Base-by-base conservation (phyloP, 345 rosid species). In the Citrus reticulata region DNA sequence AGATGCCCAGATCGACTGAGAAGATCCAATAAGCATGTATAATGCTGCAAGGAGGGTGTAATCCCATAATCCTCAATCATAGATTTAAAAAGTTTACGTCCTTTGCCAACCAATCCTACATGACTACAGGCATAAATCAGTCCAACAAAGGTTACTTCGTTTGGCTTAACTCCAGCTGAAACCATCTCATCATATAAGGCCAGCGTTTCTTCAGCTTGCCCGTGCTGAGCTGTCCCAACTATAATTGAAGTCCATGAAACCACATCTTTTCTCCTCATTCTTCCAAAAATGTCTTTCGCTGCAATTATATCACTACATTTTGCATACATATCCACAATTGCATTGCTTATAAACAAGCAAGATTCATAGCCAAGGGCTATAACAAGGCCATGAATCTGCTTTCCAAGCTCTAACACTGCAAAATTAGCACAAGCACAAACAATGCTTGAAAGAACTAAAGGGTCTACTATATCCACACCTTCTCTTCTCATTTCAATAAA, bases 181-280 rank as follows among this genome's bases (percentile, higher is more conserved):
- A 93, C 83, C 95, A 93, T 93, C 7, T 86, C 84, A 80, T 90
- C 90, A 76, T 89, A 93, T 73, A 89, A 83, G 27, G 79, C 81
- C 76, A 93, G 79, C 32, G 96, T 91, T 81, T 87, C 89, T 85
- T 80, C 76, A 40, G 91, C 98, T 63, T 6, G 85, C 16, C 98
- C 98, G 35, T 93, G 96, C 84, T 93, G 94, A 77, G 98, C 96
- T 74, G 86, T 87, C 49, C 96, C 96, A 70, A 93, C 92, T 46
- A 93, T 90, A 19, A 92, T 85, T 1, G 94, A 92, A 60, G 98
- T 93, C 94, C 94, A 93, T 3, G 98, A 89, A 79, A 93, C 93
- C 19, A 93, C 92, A 87, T 92, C 96, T 84, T 82, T 87, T 68
- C 60, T 69, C 2, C 55, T 66, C 92, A 93, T 86, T 62, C 80